Base-by-base conservation (phyloP, 2,329 filamentous ascomycete species). In the Diaporthe citri region DNA sequence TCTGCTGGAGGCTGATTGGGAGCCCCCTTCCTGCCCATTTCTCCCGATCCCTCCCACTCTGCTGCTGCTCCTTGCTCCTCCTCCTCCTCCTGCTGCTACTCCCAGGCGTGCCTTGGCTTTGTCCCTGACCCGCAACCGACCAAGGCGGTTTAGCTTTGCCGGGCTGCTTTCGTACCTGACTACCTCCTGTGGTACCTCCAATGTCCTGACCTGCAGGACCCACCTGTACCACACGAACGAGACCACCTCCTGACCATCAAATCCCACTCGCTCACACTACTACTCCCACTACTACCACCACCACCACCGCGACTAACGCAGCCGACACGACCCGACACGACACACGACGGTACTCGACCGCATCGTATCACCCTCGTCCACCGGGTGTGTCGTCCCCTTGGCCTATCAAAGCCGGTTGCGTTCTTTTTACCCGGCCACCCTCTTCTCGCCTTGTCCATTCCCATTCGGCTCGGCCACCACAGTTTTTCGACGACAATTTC, bases 81-180 rank as follows among this genome's bases (percentile, higher is more conserved):
- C 48, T 66, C 22, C 15, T 28, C 28, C 22, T 67, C 25, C 7
- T 62, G 20, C 60, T 51, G 9, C 60, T 46, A 17, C 60, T 64
- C 43, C 25, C 41, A 48, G 41, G 60, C 60, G 39, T 46, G 41
- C 41, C 41, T 55, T 69, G 64, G 46, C 64, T 55, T 28, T 67
- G 62, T 64, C 59, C 59, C 59, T 28, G 39, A 60, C 41, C 59
- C 41, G 62, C 46, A 51, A 10, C 48, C 64, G n/a, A 69, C 46
- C 64, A 69, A 25, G 64, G 64, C 67, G 55, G 25, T 57, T 59
- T 48, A 59, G 39, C 28, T 31, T 51, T 62, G 43, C 41, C 70
- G 43, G 36, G 57, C 31, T 72, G 43, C 57, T 64, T 46, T 69
- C 57, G 57, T 72, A 64, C 48, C 60, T 52, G 57, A 43, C 31